Percentiles rank a stretch among this genome's conserved stretches.
These are phyloP conservation scores for Termitomyces bulborhizus DNA, from an alignment of 768 basidiomycete species.

Conservation along the genomic window DNA sequence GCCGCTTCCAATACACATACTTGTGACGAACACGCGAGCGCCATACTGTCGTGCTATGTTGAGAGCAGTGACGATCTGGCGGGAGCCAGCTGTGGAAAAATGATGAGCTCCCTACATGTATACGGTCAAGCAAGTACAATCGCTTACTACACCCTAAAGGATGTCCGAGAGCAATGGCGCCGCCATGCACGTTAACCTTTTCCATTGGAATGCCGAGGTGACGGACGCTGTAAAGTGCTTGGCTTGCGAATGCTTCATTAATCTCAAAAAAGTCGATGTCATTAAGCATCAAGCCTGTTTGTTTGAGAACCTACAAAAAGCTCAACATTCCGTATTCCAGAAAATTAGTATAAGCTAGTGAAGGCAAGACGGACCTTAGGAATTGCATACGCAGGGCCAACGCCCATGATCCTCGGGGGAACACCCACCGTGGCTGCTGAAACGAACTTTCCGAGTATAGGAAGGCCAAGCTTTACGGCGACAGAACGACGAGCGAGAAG, in stretches of 20 bases:
- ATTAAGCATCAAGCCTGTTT: constrained; percentile 53
- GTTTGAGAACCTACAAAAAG: constrained; percentile 40
- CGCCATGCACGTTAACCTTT: constrained; percentile 85
- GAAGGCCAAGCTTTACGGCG: constrained; percentile 77
- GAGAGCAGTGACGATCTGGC: constrained; percentile 86
- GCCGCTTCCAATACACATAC: constrained; percentile 88
- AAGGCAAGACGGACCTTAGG: constrained; percentile 35
- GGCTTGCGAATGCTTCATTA: constrained; percentile 87
- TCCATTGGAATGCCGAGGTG: constrained; percentile 63
- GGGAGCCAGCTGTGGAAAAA: constrained; percentile 51
- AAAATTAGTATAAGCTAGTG: neutral
- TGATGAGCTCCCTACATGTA: neutral
- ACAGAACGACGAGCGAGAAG: constrained; percentile 75
- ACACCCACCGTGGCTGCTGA: constrained; percentile 69
- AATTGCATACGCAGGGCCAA: constrained; percentile 88
- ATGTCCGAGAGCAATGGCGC: constrained; percentile 87
- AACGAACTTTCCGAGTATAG: constrained; percentile 84
- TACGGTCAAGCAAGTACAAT: neutral
- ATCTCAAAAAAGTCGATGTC: constrained; percentile 92
- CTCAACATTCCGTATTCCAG: neutral
- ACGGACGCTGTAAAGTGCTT: constrained; percentile 71
- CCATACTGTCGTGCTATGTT: constrained; percentile 77
- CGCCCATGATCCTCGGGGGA: constrained; percentile 88
- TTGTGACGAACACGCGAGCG: constrained; percentile 76
- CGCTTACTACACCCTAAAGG: constrained; percentile 79